phyloP scores from a whole-genome alignment of 2,329 filamentous ascomycete species.

The Penicillium sp. region DNA sequence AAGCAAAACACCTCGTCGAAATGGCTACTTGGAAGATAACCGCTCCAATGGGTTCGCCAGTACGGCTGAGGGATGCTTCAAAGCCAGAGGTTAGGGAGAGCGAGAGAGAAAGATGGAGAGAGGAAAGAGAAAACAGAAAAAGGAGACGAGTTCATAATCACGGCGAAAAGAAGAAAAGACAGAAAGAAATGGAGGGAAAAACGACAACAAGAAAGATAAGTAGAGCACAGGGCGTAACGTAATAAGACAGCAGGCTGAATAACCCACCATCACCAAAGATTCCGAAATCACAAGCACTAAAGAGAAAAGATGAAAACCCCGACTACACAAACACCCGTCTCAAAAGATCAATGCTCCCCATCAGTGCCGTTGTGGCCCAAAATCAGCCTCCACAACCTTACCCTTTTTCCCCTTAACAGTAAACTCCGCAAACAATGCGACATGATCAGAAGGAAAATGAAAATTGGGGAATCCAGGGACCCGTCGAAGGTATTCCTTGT shows the following conservation, averaged over 20 bases:
- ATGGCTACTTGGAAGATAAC: slow-evolving; percentile 36
- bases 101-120: slow-evolving; percentile 11
- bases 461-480: slow-evolving; percentile 93
- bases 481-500: slow-evolving; percentile 79
- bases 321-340: slow-evolving; percentile 44
- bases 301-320: slow-evolving; percentile 26
- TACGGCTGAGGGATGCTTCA: slow-evolving; percentile 15
- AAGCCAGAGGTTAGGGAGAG: slow-evolving; percentile 19
- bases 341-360: slow-evolving; percentile 41
- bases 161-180: slow-evolving; percentile 3
- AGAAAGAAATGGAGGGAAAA: slow-evolving; percentile 21
- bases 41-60: slow-evolving; percentile 12
- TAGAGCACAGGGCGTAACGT: slow-evolving; percentile 14
- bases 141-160: slow-evolving; percentile 26
- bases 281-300: slow-evolving; percentile 42
- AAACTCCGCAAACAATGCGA: slow-evolving; percentile 88
- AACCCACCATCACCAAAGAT: slow-evolving; percentile 46
- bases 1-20: slow-evolving; percentile 31
- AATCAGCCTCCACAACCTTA: slow-evolving; percentile 68
- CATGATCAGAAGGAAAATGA: slow-evolving; percentile 91
- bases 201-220: slow-evolving; percentile 23
- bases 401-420: slow-evolving; percentile 86
- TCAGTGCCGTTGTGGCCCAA: slow-evolving; percentile 56
- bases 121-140: slow-evolving; percentile 23
- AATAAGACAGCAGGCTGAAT: slow-evolving; percentile 30